Evolutionary conservation across 1,284 basidiomycete genomes (phyloP).

Genomic region (Polyporus tsugae): DNA sequence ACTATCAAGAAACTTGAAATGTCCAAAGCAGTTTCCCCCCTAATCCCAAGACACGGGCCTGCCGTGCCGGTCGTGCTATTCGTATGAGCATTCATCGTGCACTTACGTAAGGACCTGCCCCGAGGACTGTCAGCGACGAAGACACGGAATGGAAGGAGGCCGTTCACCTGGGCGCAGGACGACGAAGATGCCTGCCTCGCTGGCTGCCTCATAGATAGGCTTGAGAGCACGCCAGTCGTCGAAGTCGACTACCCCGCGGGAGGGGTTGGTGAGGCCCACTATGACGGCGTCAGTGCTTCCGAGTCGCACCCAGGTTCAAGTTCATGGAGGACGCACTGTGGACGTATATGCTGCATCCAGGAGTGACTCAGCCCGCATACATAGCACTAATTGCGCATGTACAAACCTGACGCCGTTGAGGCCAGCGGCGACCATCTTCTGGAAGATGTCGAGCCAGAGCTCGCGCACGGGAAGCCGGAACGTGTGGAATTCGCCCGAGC

Average conservation of each 20-base stretch:
- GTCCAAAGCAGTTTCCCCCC: too few species aligned
- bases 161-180: constrained; percentile 52
- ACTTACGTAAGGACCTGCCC: constrained; percentile 26
- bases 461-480: constrained; percentile 83
- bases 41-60: background rate
- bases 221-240: constrained; percentile 72
- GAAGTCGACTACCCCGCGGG: constrained; percentile 77
- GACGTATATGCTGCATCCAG: constrained; percentile 63
- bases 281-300: background rate
- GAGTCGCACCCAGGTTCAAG: too few species aligned
- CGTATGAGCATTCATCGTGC: too few species aligned
- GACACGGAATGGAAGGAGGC: background rate
- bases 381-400: background rate
- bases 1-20: too few species aligned
- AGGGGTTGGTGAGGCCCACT: constrained; percentile 75
- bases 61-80: background rate
- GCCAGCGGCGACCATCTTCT: constrained; percentile 84
- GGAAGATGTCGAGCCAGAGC: constrained; percentile 84
- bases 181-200: constrained; percentile 55
- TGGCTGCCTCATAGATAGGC: constrained; percentile 59
- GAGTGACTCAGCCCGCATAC: background rate
- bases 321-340: constrained; percentile 52
- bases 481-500: constrained; percentile 83
- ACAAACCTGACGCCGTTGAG: constrained; percentile 65
- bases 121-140: background rate